Conservation (phyloP, 2,329 filamentous ascomycete genomes). For the Colletotrichum abscissum region DNA sequence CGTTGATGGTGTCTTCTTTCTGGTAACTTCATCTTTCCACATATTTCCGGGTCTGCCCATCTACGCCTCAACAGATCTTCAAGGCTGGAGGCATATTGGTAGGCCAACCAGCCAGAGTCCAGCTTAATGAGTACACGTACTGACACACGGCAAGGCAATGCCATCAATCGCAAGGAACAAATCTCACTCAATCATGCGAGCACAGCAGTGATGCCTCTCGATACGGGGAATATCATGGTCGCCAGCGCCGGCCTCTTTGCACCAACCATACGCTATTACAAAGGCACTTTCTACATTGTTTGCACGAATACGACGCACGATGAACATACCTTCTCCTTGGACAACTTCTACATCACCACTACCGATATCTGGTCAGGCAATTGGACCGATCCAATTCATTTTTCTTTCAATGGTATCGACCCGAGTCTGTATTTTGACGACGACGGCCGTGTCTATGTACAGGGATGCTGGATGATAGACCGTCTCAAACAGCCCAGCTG, state of each 20-base stretch:
- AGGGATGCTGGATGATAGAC: slow-evolving; percentile 36
- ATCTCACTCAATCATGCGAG: slow-evolving; percentile 1
- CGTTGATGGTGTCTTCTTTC: slow-evolving; percentile 44
- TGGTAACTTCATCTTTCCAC: slow-evolving; percentile 69
- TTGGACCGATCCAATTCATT: slow-evolving; percentile 47
- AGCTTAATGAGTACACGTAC: too few relatives aligned
- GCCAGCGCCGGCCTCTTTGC: slow-evolving; percentile 38
- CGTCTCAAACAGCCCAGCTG: slow-evolving; percentile 10
- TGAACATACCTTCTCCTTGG: neutral
- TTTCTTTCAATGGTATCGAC: slow-evolving; percentile 56
- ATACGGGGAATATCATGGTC: slow-evolving; percentile 16
- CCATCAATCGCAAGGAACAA: slow-evolving; percentile 18
- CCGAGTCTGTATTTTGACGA: slow-evolving; percentile 59
- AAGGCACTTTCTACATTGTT: slow-evolving; percentile 41
- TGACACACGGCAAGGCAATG: slow-evolving; percentile 6
- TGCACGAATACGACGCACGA: slow-evolving; percentile 39
- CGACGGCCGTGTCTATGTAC: slow-evolving; percentile 48
- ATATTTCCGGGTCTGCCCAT: slow-evolving; percentile 65
- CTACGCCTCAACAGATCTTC: slow-evolving; percentile 47
- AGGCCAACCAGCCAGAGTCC: too few relatives aligned
- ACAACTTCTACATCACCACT: slow-evolving; percentile 40
- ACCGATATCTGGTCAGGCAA: slow-evolving; percentile 39
- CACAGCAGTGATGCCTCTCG: slow-evolving; percentile 2
- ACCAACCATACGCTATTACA: slow-evolving; percentile 39
- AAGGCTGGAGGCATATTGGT: slow-evolving; percentile 45